These are phyloP conservation scores for Lachnellula cervina DNA, from an alignment of 2,329 filamentous ascomycete species.

Conservation along the genomic window DNA sequence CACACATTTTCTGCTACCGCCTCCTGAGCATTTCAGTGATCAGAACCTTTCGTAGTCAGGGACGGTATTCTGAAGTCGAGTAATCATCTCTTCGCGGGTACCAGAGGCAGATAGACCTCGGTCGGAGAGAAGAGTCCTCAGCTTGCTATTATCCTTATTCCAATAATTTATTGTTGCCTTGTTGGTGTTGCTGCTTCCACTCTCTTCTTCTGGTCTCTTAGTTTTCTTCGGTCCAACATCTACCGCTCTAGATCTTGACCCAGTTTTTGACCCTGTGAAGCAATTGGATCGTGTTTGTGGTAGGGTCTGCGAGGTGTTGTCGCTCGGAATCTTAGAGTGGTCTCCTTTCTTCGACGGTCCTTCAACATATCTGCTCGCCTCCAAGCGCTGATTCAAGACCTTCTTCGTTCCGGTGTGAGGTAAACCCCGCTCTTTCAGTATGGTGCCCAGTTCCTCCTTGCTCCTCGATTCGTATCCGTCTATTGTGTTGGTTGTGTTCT, in stretches of 20 bases:
- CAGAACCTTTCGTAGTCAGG: constrained; percentile 14
- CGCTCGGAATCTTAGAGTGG: background rate
- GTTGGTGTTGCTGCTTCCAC: background rate
- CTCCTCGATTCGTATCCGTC: background rate
- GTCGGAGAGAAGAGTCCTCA: constrained; percentile 12
- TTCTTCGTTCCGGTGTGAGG: background rate
- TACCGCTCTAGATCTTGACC: background rate
- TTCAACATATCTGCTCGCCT: background rate
- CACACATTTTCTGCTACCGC: constrained; percentile 3
- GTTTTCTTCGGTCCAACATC: background rate
- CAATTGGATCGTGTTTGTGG: background rate
- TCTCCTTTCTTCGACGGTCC: background rate
- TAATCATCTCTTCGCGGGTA: constrained; percentile 19
- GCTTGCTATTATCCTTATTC: constrained; percentile 19
- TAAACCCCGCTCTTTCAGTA: background rate
- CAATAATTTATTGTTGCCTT: constrained; percentile 6
- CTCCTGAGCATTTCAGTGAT: constrained; percentile 13
- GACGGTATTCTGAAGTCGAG: constrained; percentile 8
- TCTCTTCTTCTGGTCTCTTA: background rate
- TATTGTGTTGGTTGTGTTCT: background rate
- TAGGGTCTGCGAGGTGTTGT: background rate
- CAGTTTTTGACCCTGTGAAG: background rate
- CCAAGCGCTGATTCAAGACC: background rate
- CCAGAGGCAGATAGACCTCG: constrained; percentile 5
- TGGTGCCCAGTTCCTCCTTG: background rate